Evolutionary conservation across 2,329 filamentous ascomycete species (phyloP).

Genomic region (Aspergillus melleus): DNA sequence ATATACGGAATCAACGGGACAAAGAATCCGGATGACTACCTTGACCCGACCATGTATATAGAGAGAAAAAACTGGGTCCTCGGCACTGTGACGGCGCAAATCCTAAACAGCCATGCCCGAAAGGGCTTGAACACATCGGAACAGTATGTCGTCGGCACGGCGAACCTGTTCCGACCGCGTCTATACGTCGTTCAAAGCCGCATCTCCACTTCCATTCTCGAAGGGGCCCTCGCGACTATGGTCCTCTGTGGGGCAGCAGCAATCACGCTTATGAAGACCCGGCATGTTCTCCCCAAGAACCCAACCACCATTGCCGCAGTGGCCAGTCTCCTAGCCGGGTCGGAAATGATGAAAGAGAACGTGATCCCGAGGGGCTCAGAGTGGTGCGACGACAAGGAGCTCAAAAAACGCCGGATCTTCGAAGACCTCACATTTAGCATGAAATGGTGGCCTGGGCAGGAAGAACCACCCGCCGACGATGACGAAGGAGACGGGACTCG

Average conservation of each 20-base stretch:
- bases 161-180: too few relatives aligned
- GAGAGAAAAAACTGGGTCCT: too few relatives aligned
- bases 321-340: constrained; percentile 23
- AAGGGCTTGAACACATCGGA: too few relatives aligned
- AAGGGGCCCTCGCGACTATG: constrained; percentile 21
- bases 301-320: constrained; percentile 28
- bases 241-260: constrained; percentile 17
- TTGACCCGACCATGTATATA: too few relatives aligned
- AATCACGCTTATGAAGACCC: constrained; percentile 14
- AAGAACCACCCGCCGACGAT: neutral
- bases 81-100: too few relatives aligned
- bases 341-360: constrained; percentile 13
- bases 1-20: too few relatives aligned
- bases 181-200: constrained; percentile 20
- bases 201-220: constrained; percentile 21
- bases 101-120: too few relatives aligned
- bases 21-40: too few relatives aligned
- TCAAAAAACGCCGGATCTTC: constrained; percentile 12
- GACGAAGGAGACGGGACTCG: too few relatives aligned
- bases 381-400: constrained; percentile 18
- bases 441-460: constrained; percentile 13
- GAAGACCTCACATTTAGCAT: constrained; percentile 9
- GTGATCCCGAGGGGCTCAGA: constrained; percentile 18
- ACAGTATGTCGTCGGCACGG: too few relatives aligned
- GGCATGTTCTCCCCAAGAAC: constrained; percentile 24